A percentile compares a stretch with the other conserved stretches of the same genome.
Evolutionary conservation across 768 basidiomycete genomes (phyloP).

Genomic region (Naganishia randhawae): DNA sequence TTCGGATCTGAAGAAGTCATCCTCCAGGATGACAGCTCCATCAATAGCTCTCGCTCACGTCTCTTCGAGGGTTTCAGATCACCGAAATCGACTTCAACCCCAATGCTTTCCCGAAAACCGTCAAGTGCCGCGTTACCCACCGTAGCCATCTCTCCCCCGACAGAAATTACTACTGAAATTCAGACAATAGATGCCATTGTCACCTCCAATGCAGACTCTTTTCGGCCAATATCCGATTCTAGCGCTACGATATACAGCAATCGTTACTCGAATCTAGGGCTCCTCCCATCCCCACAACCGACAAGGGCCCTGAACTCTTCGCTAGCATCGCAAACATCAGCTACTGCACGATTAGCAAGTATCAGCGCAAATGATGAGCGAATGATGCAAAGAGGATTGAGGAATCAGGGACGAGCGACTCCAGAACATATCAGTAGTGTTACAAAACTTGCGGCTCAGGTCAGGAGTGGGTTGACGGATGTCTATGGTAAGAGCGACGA

Average conservation of each 20-base stretch:
- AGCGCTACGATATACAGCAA: not conserved
- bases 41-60: constrained; percentile 18
- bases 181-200: constrained; percentile 10
- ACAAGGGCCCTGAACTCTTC: constrained; percentile 10
- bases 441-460: constrained; percentile 19
- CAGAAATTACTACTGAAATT: not conserved
- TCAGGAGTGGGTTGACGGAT: constrained; percentile 18
- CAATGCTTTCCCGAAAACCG: constrained; percentile 21
- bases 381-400: constrained; percentile 14
- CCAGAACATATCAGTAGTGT: constrained; percentile 14
- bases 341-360: constrained; percentile 21
- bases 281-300: constrained; percentile 2
- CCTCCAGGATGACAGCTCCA: constrained; percentile 15
- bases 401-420: not conserved
- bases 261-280: constrained; percentile 14
- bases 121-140: constrained; percentile 6
- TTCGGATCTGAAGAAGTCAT: not conserved
- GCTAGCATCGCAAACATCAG: constrained; percentile 14
- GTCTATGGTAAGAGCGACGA: constrained; percentile 24
- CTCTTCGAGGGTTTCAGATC: constrained; percentile 17
- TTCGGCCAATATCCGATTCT: constrained; percentile 9
- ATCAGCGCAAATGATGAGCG: constrained; percentile 24
- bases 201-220: not conserved
- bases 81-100: not conserved
- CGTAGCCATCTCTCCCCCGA: constrained; percentile 23